These are phyloP conservation scores for Apium graveolens DNA, from an alignment of 129 eudicot species.

Conservation along the genomic window DNA sequence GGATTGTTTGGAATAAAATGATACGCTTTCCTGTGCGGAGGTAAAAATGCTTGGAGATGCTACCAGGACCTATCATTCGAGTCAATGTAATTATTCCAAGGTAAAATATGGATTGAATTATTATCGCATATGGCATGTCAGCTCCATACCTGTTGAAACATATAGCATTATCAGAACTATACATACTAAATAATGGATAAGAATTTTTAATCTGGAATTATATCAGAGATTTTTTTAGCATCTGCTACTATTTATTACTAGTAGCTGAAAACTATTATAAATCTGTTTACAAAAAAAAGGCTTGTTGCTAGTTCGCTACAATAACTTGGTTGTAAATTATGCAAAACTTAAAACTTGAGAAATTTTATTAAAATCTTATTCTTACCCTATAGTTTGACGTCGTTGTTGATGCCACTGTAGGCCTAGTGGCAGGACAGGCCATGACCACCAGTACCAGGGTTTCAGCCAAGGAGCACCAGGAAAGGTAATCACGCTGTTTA, in stretches of 20 bases:
- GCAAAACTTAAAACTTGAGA: neutral
- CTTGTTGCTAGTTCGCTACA: neutral
- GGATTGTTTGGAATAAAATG: constrained; percentile 37
- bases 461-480: constrained; percentile 90
- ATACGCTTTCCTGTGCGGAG: constrained; percentile 45
- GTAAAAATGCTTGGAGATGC: constrained; percentile 50
- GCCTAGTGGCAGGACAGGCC: constrained; percentile 91
- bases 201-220: neutral
- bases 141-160: constrained; percentile 44
- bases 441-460: constrained; percentile 99
- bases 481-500: constrained; percentile 88
- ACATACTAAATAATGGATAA: neutral
- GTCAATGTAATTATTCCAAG: constrained; percentile 51
- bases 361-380: neutral
- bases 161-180: neutral
- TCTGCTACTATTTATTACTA: neutral
- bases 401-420: constrained; percentile 83
- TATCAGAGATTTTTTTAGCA: neutral
- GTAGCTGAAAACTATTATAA: neutral
- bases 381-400: constrained; percentile 69
- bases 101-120: constrained; percentile 55
- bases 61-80: constrained; percentile 50
- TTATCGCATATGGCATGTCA: constrained; percentile 48
- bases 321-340: neutral
- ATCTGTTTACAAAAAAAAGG: neutral